Evolutionary conservation across 306 rosid genomes (phyloP).

Genomic region (Quercus variabilis): DNA sequence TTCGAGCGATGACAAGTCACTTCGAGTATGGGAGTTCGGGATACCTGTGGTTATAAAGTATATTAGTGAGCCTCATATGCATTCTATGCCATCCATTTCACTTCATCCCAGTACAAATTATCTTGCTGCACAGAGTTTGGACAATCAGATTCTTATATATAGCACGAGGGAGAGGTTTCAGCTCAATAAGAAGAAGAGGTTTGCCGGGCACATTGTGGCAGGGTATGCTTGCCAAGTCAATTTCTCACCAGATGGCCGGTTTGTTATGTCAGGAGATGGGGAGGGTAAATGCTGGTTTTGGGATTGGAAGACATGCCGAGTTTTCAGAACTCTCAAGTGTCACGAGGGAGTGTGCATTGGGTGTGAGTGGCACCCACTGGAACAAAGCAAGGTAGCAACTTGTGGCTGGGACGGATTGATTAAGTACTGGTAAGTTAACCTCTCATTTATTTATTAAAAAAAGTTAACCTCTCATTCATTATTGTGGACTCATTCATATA

Average conservation of each 20-base stretch:
- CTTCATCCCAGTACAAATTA: conserved; percentile 90
- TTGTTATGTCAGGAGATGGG: conserved; percentile 93
- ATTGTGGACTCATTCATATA: neutral
- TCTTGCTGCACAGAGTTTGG: conserved; percentile 98
- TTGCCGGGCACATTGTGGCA: conserved; percentile 91
- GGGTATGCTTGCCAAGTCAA: conserved; percentile 96
- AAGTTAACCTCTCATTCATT: neutral
- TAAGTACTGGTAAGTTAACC: conserved; percentile 76
- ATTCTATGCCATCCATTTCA: conserved; percentile 94
- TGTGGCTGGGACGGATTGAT: conserved; percentile 99
- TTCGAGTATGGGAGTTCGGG: conserved; percentile 95
- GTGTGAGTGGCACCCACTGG: conserved; percentile 89
- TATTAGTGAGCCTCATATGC: conserved; percentile 99
- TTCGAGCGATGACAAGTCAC: conserved; percentile 94
- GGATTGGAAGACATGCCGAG: conserved; percentile 99
- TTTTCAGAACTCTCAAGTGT: conserved; percentile 89
- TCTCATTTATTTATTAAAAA: neutral
- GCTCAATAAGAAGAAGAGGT: conserved; percentile 94
- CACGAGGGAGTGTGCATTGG: conserved; percentile 96
- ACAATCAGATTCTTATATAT: conserved; percentile 94
- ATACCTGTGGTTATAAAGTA: conserved; percentile 97
- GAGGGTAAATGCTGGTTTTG: conserved; percentile 99
- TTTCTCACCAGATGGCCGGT: conserved; percentile 95
- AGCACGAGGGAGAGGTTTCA: conserved; percentile 98
- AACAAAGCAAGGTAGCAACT: conserved; percentile 95